These are phyloP conservation scores for Nepenthes mirabilis DNA, from an alignment of 148 eudicot species.

Conservation along the genomic window DNA sequence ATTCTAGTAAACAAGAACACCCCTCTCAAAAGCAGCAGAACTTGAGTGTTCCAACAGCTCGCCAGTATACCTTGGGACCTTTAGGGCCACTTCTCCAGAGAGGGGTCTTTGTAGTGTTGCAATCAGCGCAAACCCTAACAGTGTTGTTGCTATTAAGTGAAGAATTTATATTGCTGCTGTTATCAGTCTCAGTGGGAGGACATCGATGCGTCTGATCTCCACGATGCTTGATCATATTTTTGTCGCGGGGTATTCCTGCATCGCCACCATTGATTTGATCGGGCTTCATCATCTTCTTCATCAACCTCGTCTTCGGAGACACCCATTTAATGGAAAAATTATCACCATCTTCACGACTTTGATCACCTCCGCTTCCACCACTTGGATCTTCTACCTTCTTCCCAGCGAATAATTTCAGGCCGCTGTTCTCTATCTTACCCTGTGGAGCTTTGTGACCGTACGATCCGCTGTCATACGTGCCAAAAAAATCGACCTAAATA, in stretches of 20 bases:
- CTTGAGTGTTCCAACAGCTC: background rate
- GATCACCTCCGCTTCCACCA: no score
- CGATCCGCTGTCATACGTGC: no score
- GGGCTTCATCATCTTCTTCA: slow-evolving; percentile 34
- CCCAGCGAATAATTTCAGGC: no score
- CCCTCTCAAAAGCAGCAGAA: no score
- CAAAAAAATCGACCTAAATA: no score
- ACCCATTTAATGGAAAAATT: no score
- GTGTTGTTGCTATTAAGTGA: slow-evolving; percentile 10
- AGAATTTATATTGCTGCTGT: slow-evolving; percentile 5
- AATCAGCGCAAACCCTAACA: slow-evolving; percentile 67
- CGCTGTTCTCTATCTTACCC: no score
- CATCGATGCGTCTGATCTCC: slow-evolving; percentile 16
- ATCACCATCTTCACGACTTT: no score
- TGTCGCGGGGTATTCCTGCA: background rate
- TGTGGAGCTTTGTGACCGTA: no score
- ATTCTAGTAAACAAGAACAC: no score
- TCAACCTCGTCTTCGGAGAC: slow-evolving; percentile 3
- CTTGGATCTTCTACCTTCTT: no score
- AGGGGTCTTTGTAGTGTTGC: slow-evolving; percentile 76
- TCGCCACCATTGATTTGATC: background rate
- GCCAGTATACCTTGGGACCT: slow-evolving; percentile 60
- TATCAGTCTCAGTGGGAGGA: slow-evolving; percentile 15
- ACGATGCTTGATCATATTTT: background rate
- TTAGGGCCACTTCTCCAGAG: slow-evolving; percentile 81